Evolutionary conservation across 345 rosid genomes (phyloP).

Genomic region (Gossypium herbaceum): DNA sequence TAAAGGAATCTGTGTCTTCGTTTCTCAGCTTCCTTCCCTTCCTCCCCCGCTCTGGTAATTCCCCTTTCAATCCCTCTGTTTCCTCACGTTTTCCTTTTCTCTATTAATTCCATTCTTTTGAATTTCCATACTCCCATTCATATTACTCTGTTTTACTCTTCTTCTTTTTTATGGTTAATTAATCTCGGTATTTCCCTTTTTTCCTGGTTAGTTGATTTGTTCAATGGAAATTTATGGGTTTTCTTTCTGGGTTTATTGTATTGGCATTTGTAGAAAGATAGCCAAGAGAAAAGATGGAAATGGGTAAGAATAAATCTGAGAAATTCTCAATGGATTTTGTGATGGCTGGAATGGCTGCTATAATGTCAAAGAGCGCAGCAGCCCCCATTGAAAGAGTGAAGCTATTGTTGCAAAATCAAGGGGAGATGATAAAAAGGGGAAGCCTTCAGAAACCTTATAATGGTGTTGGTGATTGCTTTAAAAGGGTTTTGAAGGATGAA

Average conservation of each 20-base stretch:
- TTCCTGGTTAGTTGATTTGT: neutral
- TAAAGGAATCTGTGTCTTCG: neutral
- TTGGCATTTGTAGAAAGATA: neutral
- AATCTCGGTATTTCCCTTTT: neutral
- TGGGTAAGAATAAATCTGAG: conserved; percentile 36
- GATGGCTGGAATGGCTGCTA: conserved; percentile 80
- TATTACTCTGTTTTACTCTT: neutral
- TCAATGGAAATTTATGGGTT: neutral
- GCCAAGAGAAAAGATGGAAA: conserved; percentile 24
- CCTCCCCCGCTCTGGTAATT: neutral
- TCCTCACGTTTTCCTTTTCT: neutral
- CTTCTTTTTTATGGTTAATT: neutral
- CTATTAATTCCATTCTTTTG: neutral
- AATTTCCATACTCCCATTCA: neutral
- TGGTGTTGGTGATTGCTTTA: conserved; percentile 66
- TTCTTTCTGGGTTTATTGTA: neutral
- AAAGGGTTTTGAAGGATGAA: conserved; percentile 73
- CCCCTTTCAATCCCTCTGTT: neutral
- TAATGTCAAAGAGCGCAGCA: conserved; percentile 67
- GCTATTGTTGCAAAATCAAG: conserved; percentile 91
- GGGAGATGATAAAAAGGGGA: conserved; percentile 79
- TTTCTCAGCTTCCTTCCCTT: neutral
- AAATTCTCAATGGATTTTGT: conserved; percentile 70
- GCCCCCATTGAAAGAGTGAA: conserved; percentile 96
- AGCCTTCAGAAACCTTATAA: conserved; percentile 60